Evolutionary conservation across 176 grass and related monocot species (phyloP).

Genomic region (Panicum miliaceum): DNA sequence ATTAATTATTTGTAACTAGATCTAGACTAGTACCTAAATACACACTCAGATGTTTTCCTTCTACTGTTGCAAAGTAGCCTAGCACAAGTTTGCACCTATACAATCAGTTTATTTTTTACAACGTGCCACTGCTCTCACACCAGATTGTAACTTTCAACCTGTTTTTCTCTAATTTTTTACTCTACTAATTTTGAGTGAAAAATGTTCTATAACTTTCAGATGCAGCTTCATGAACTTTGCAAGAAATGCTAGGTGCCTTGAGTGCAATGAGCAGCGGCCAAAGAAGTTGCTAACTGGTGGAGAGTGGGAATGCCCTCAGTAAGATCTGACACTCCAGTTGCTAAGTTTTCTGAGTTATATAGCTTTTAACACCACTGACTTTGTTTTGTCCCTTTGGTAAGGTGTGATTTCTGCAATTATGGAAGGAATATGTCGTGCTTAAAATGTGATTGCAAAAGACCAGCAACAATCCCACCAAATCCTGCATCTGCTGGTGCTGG

Average conservation of each 20-base stretch:
- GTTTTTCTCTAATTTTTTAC: not conserved
- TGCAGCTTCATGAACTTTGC: slow-evolving; percentile 98
- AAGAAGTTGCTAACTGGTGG: slow-evolving; percentile 75
- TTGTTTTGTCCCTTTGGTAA: slow-evolving; percentile 41
- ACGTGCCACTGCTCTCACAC: slow-evolving; percentile 11
- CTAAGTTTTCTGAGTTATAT: slow-evolving; percentile 7
- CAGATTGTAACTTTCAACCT: slow-evolving; percentile 17
- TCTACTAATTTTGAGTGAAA: slow-evolving; percentile 17
- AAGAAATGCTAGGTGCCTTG: slow-evolving; percentile 80
- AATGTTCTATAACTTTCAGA: slow-evolving; percentile 53
- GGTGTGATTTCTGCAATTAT: slow-evolving; percentile 95
- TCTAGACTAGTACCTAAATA: not conserved
- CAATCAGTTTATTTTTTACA: slow-evolving; percentile 16
- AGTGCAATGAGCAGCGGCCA: slow-evolving; percentile 76
- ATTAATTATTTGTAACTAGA: not conserved
- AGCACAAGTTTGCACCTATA: slow-evolving; percentile 5
- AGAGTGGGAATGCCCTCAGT: slow-evolving; percentile 99
- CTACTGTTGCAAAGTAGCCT: slow-evolving; percentile 17
- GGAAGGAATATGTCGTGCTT: slow-evolving; percentile 88
- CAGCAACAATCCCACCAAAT: slow-evolving; percentile 48
- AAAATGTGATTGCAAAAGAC: slow-evolving; percentile 83
- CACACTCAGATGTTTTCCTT: not conserved
- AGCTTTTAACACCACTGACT: slow-evolving; percentile 37
- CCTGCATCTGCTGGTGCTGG: slow-evolving; percentile 38
- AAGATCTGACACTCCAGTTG: slow-evolving; percentile 45